These are phyloP conservation scores for Hanseniaspora taiwanica DNA, from an alignment of 805 yeast species.

Conservation along the genomic window DNA sequence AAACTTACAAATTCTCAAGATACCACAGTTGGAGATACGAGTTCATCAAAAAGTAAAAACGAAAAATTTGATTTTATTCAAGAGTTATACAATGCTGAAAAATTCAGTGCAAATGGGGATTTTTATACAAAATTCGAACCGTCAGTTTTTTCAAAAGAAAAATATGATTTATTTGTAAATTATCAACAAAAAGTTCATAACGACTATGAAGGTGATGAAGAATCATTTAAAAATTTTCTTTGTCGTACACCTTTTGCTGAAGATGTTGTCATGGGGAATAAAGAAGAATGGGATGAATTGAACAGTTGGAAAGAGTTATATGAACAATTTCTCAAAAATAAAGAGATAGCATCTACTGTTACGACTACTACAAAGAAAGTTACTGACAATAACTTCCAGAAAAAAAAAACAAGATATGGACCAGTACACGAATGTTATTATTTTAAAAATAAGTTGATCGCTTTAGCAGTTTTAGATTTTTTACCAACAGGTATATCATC, in stretches of 20 bases:
- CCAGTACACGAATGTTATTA: slow-evolving; percentile 75
- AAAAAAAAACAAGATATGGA: slow-evolving; percentile 28
- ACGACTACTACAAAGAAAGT: slow-evolving; percentile 8
- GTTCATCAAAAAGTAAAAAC: too few relatives aligned
- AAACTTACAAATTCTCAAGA: slow-evolving; percentile 7
- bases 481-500: slow-evolving; percentile 68
- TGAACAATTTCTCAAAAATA: neutral
- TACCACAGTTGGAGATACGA: too few relatives aligned
- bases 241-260: slow-evolving; percentile 52
- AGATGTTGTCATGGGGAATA: slow-evolving; percentile 12
- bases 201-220: slow-evolving; percentile 36
- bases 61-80: slow-evolving; percentile 21
- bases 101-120: slow-evolving; percentile 7
- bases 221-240: slow-evolving; percentile 49
- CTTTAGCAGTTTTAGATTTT: slow-evolving; percentile 65
- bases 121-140: slow-evolving; percentile 39
- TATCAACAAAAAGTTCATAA: slow-evolving; percentile 65
- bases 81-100: slow-evolving; percentile 29
- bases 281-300: slow-evolving; percentile 16
- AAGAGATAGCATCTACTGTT: neutral
- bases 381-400: neutral
- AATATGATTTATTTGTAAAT: slow-evolving; percentile 45
- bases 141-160: slow-evolving; percentile 39
- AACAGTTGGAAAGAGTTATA: slow-evolving; percentile 26
- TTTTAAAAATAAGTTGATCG: slow-evolving; percentile 46